A percentile compares a stretch with the other conserved stretches of the same genome.
phyloP scores from a whole-genome alignment of 2,329 filamentous ascomycete genomes.

The Ampelomyces quisqualis region DNA sequence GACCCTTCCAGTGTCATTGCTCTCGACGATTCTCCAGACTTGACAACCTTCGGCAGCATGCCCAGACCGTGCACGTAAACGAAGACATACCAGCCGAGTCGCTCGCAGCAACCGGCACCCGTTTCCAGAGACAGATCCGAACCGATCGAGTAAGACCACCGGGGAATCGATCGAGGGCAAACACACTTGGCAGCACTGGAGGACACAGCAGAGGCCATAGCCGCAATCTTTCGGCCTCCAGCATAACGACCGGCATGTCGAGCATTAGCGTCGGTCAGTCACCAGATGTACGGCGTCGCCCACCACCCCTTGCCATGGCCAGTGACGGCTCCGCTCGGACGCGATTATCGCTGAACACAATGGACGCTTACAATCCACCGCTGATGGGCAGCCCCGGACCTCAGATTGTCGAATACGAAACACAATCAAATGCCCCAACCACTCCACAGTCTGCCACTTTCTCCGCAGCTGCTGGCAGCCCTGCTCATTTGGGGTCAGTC shows the following conservation, averaged over 20 bases:
- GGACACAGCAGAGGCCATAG: conserved; percentile 76
- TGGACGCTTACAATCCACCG: conserved; percentile 65
- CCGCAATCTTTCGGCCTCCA: conserved; percentile 82
- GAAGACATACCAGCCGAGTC: conserved; percentile 95
- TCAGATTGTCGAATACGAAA: conserved; percentile 64
- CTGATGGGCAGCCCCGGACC: conserved; percentile 62
- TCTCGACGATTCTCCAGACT: conserved; percentile 87
- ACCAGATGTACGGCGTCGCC: conserved; percentile 63
- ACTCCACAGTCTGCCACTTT: conserved; percentile 84
- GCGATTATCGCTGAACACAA: conserved; percentile 55
- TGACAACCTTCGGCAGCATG: conserved; percentile 94
- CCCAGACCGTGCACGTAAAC: conserved; percentile 95
- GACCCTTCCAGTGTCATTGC: conserved; percentile 95
- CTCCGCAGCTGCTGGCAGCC: conserved; percentile 73
- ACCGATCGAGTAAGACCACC: conserved; percentile 79
- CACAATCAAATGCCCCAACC: conserved; percentile 70
- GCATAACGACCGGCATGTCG: conserved; percentile 74
- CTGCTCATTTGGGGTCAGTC: conserved; percentile 64
- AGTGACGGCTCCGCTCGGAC: conserved; percentile 63
- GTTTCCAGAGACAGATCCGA: conserved; percentile 88
- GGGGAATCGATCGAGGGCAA: conserved; percentile 70
- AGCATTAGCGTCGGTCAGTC: conserved; percentile 57
- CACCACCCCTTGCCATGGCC: conserved; percentile 80
- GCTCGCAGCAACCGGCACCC: conserved; percentile 84
- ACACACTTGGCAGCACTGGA: conserved; percentile 72